Percentiles rank a stretch among this genome's conserved stretches.
Evolutionary conservation across 441 rosid species (phyloP).

Genomic region (Gossypium trilobum): DNA sequence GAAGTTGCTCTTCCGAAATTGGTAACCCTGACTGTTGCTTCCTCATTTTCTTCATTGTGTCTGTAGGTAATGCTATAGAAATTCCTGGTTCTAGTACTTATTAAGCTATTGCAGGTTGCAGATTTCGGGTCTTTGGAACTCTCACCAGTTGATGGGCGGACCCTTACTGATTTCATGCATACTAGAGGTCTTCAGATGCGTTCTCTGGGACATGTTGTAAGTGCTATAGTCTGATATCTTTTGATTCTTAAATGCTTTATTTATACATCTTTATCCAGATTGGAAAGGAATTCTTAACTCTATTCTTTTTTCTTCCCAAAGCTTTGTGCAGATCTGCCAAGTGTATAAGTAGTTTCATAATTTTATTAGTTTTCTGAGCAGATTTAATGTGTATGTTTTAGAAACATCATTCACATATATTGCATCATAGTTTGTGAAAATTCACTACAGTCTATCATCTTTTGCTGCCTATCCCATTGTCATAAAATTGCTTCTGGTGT

Average conservation of each 20-base stretch:
- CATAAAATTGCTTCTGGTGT: neutral
- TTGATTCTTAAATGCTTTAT: slow-evolving; percentile 3
- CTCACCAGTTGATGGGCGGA: slow-evolving; percentile 72
- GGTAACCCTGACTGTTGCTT: slow-evolving; percentile 31
- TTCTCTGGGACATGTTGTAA: slow-evolving; percentile 64
- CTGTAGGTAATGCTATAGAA: slow-evolving; percentile 12
- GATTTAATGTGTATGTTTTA: neutral
- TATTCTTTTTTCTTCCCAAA: neutral
- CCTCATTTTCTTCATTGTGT: slow-evolving; percentile 12
- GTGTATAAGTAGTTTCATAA: neutral
- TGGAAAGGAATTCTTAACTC: neutral
- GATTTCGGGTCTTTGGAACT: slow-evolving; percentile 57
- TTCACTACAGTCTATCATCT: neutral
- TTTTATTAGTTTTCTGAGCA: neutral
- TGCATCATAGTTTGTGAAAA: neutral
- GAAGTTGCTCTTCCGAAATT: slow-evolving; percentile 67
- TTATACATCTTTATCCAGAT: neutral
- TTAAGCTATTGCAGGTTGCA: slow-evolving; percentile 37
- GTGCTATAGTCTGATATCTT: slow-evolving; percentile 23
- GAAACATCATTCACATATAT: neutral
- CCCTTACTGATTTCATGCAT: slow-evolving; percentile 72
- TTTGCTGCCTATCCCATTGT: neutral
- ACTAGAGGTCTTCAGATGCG: slow-evolving; percentile 74
- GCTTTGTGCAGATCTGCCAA: neutral
- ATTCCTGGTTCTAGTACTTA: slow-evolving; percentile 19